Evolutionary conservation across 768 basidiomycete species (phyloP).

Genomic region (Hericium coralloides): DNA sequence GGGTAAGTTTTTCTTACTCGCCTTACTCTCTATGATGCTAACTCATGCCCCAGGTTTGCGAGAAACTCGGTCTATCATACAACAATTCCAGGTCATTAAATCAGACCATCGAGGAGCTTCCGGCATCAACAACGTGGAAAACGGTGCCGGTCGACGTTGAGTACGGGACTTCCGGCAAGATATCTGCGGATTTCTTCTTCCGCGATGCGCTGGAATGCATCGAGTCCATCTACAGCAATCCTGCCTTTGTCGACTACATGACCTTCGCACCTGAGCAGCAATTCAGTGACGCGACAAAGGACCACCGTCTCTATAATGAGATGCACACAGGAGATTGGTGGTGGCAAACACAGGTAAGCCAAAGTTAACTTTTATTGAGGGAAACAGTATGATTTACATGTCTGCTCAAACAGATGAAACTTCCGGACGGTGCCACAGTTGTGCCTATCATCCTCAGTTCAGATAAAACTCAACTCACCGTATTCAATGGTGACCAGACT

Average conservation of each 20-base stretch:
- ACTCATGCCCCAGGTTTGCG: not conserved
- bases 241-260: slow-evolving; percentile 20
- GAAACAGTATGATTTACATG: too few relatives aligned
- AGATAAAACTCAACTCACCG: slow-evolving; percentile 36
- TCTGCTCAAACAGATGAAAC: too few relatives aligned
- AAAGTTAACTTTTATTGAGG: not conserved
- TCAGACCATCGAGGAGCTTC: not conserved
- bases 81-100: not conserved
- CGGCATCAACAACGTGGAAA: not conserved
- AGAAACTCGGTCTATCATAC: slow-evolving; percentile 5
- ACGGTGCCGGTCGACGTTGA: not conserved
- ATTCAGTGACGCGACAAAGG: slow-evolving; percentile 9
- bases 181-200: not conserved
- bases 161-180: too few relatives aligned
- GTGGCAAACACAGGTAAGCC: slow-evolving; percentile 26
- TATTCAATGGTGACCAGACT: slow-evolving; percentile 30
- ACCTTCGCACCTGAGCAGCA: slow-evolving; percentile 22
- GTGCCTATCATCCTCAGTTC: slow-evolving; percentile 36
- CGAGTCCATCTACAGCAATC: slow-evolving; percentile 19
- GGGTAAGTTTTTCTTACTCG: slow-evolving; percentile 5
- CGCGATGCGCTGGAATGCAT: slow-evolving; percentile 21
- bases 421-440: slow-evolving; percentile 21
- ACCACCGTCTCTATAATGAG: slow-evolving; percentile 23
- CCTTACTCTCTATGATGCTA: not conserved
- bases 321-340: slow-evolving; percentile 32